Evolutionary conservation across 2,329 filamentous ascomycete genomes (phyloP).

Genomic region (Curvularia verruculosa): DNA sequence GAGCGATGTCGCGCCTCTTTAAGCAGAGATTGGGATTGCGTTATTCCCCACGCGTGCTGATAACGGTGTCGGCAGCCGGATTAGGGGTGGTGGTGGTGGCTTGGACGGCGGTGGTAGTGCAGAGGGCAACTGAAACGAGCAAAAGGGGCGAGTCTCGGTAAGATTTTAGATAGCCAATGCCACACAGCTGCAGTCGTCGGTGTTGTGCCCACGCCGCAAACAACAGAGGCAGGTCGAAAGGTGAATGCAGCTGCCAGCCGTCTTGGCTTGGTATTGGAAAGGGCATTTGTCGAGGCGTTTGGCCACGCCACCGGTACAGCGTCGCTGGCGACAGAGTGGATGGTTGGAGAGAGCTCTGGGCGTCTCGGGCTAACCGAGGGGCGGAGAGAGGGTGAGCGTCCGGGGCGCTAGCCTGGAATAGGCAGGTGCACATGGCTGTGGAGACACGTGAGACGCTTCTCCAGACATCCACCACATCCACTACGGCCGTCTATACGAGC

Average conservation of each 20-base stretch:
- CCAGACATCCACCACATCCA: constrained; percentile 17
- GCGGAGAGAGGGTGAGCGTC: constrained; percentile 6
- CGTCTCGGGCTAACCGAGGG: constrained; percentile 17
- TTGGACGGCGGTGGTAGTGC: not conserved
- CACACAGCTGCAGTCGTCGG: constrained; percentile 14
- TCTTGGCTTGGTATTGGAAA: not conserved
- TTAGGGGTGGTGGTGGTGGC: not conserved
- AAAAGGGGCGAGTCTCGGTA: constrained; percentile 14
- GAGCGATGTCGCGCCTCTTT: constrained; percentile 20
- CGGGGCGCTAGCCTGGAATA: constrained; percentile 10
- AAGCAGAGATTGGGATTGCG: constrained; percentile 12
- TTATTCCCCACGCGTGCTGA: constrained; percentile 23
- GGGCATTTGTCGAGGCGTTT: constrained; percentile 10
- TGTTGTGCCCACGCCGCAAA: constrained; percentile 19
- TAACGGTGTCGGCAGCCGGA: constrained; percentile 18
- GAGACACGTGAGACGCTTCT: constrained; percentile 27
- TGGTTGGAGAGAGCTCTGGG: constrained; percentile 4
- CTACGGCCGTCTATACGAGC: not conserved
- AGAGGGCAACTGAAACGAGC: constrained; percentile 23
- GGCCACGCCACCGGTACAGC: constrained; percentile 21
- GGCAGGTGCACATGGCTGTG: constrained; percentile 24
- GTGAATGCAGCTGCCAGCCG: not conserved
- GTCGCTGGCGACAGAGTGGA: constrained; percentile 20
- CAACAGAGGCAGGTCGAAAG: not conserved
- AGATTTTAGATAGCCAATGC: constrained; percentile 19